Percentiles rank a stretch among this genome's conserved stretches.
These are phyloP conservation scores for Toxoplasma gondii DNA, from an alignment of 169 alveolate species.

Conservation along the genomic window DNA sequence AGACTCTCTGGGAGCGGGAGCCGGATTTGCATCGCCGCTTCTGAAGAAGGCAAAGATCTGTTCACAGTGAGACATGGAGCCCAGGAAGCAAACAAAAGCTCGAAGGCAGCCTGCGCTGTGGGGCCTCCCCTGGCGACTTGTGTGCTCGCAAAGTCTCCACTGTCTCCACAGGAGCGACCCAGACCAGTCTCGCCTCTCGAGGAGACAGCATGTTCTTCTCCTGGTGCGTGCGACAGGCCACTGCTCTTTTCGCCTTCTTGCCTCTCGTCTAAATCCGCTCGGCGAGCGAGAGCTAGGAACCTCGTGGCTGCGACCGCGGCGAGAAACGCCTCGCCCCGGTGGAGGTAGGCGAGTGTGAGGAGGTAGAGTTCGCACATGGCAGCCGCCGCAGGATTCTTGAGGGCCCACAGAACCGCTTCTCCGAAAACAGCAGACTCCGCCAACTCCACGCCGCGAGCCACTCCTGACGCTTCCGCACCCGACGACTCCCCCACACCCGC, in stretches of 20 bases:
- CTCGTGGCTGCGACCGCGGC: constrained; percentile 58
- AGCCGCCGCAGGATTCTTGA: constrained; percentile 46
- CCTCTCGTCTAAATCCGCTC: not conserved
- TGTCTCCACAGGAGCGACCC: constrained; percentile 56
- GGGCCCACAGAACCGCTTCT: constrained; percentile 38
- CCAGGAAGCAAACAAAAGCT: constrained; percentile 12
- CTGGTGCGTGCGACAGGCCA: not conserved
- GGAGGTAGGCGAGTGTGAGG: constrained; percentile 51
- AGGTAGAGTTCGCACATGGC: constrained; percentile 54
- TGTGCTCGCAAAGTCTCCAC: not conserved
- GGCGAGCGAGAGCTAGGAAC: constrained; percentile 25
- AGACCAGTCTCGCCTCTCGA: constrained; percentile 42
- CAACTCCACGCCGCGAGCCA: not conserved
- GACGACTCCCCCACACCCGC: not conserved
- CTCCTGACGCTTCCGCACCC: constrained; percentile 31
- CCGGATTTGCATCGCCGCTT: not conserved
- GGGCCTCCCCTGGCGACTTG: constrained; percentile 5
- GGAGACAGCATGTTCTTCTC: not conserved
- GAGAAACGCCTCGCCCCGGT: constrained; percentile 54
- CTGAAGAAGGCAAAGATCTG: not conserved
- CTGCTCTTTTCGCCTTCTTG: not conserved
- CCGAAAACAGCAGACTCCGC: not conserved
- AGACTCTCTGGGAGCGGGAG: not conserved
- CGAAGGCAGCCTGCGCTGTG: constrained; percentile 16
- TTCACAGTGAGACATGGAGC: not conserved